Evolutionary conservation across 345 rosid species (phyloP).

Genomic region (Ailanthus altissimus): DNA sequence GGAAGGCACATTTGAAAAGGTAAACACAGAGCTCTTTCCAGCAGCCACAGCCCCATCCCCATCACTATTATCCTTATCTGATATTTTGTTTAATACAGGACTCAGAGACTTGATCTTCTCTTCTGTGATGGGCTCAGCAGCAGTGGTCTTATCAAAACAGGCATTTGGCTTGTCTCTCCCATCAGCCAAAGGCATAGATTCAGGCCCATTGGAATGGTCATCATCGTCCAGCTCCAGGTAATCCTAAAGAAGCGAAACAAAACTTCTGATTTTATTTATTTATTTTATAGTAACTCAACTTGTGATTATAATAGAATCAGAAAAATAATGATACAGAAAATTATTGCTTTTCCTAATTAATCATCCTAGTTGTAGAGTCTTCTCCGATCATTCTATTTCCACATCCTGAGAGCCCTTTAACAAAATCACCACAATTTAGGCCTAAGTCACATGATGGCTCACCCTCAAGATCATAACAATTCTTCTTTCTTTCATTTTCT

Average conservation of each 20-base stretch:
- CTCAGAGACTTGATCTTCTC: constrained; percentile 32
- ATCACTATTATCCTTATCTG: constrained; percentile 34
- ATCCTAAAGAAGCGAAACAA: constrained; percentile 49
- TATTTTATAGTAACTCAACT: no score
- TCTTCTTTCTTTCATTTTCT: background rate
- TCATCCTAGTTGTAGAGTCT: background rate
- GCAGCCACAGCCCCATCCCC: constrained; percentile 36
- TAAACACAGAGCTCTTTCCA: constrained; percentile 37
- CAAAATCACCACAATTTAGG: background rate
- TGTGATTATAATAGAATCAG: background rate
- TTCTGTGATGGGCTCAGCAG: constrained; percentile 37
- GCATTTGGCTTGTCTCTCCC: constrained; percentile 41
- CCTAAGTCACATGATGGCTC: background rate
- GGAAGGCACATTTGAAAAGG: constrained; percentile 29
- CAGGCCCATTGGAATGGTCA: constrained; percentile 29
- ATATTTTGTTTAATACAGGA: constrained; percentile 36
- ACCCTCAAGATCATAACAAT: background rate
- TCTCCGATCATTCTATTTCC: background rate
- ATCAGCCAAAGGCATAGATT: constrained; percentile 31
- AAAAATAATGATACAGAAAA: background rate
- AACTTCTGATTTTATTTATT: background rate
- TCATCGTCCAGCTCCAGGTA: constrained; percentile 75
- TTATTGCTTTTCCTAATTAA: background rate
- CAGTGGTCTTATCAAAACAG: constrained; percentile 30
- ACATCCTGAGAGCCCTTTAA: background rate